These are phyloP conservation scores for Solanum chacoense DNA, from an alignment of 305 asterid genomes.

Conservation along the genomic window DNA sequence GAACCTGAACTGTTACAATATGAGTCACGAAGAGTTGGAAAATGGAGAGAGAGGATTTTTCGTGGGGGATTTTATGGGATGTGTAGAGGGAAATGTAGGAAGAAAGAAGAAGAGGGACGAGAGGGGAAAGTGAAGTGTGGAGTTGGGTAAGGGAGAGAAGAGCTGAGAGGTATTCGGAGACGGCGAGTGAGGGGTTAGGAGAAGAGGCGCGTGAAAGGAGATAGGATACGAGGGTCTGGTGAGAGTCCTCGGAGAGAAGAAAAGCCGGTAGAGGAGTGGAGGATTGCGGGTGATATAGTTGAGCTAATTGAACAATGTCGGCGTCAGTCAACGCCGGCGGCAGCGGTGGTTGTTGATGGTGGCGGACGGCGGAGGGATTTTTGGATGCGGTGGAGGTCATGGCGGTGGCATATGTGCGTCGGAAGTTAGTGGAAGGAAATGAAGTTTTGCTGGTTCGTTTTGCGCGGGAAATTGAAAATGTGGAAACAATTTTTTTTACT, in stretches of 20 bases:
- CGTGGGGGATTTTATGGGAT: conserved; percentile 49
- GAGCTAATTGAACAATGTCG: conserved; percentile 55
- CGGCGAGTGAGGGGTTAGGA: conserved; percentile 27
- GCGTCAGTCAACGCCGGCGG: conserved; percentile 29
- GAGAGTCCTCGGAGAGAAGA: conserved; percentile 45
- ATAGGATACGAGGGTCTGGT: conserved; percentile 42
- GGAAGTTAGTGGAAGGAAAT: not conserved
- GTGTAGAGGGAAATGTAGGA: conserved; percentile 49
- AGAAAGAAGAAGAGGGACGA: conserved; percentile 39
- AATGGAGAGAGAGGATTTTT: conserved; percentile 34
- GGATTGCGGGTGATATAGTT: conserved; percentile 20
- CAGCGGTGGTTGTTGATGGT: conserved; percentile 13
- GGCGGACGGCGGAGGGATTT: conserved; percentile 16
- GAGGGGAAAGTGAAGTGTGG: conserved; percentile 42
- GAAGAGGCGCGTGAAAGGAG: conserved; percentile 47
- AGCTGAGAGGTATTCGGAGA: conserved; percentile 47
- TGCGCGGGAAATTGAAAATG: not conserved
- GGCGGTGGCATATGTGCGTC: not conserved
- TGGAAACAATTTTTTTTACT: not conserved
- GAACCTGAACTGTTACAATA: conserved; percentile 33
- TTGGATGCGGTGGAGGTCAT: conserved; percentile 27
- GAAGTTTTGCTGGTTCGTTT: not conserved
- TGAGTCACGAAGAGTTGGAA: conserved; percentile 49
- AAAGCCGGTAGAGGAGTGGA: conserved; percentile 49
- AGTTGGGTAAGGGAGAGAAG: conserved; percentile 41